Evolutionary conservation across 805 yeast genomes (phyloP).

Genomic region (Torulaspora delbrueckii): DNA sequence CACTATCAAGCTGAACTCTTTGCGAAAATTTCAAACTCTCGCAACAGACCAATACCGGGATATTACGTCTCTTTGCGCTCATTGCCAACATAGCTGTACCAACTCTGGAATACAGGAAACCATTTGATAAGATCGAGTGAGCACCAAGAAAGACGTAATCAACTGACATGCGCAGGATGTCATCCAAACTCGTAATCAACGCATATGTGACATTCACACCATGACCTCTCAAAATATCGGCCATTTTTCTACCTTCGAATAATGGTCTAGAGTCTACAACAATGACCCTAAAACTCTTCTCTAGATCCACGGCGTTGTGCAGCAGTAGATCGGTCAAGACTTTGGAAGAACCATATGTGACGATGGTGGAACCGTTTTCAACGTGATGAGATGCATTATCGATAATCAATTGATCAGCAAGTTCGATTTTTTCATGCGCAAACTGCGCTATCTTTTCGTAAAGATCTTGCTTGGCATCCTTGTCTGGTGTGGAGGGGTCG

Average conservation of each 20-base stretch:
- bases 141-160: conserved; percentile 93
- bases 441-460: conserved; percentile 70
- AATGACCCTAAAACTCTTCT: conserved; percentile 70
- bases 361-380: conserved; percentile 66
- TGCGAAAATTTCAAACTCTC: conserved; percentile 93
- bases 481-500: conserved; percentile 57
- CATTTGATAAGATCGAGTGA: conserved; percentile 94
- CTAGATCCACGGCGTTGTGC: conserved; percentile 55
- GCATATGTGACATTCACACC: conserved; percentile 74
- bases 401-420: conserved; percentile 77
- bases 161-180: conserved; percentile 71
- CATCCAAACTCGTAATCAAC: conserved; percentile 69
- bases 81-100: conserved; percentile 93
- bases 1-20: conserved; percentile 93
- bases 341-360: conserved; percentile 84
- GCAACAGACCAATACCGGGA: conserved; percentile 93
- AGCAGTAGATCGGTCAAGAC: conserved; percentile 73
- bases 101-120: conserved; percentile 85
- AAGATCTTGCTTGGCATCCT: conserved; percentile 60
- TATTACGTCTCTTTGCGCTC: conserved; percentile 80
- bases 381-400: conserved; percentile 77
- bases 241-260: conserved; percentile 83
- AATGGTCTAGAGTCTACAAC: conserved; percentile 92
- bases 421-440: conserved; percentile 76
- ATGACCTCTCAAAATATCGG: conserved; percentile 53